Percentiles rank a stretch among this genome's conserved stretches.
These are phyloP conservation scores for Phanerochaete carnosa DNA, from an alignment of 768 basidiomycete species.

Conservation along the genomic window DNA sequence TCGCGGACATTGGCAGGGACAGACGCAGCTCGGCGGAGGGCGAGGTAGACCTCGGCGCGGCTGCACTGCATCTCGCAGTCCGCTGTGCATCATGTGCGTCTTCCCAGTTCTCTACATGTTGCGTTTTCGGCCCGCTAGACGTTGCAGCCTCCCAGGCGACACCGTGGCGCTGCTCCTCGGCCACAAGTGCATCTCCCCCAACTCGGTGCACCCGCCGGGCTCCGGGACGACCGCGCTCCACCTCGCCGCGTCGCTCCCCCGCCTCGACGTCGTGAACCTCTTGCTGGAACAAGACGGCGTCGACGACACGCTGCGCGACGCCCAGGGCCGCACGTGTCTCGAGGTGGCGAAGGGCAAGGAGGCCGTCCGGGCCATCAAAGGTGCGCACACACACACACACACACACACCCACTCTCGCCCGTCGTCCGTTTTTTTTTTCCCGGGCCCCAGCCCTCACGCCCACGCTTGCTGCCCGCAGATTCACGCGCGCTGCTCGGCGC, in stretches of 20 bases:
- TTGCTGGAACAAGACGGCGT: slow-evolving; percentile 77
- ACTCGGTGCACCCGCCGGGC: slow-evolving; percentile 68
- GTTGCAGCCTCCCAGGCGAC: slow-evolving; percentile 41
- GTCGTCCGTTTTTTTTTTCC: no score
- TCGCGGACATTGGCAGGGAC: slow-evolving; percentile 72
- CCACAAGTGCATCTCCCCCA: slow-evolving; percentile 76
- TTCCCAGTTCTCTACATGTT: no score
- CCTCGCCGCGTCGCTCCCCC: slow-evolving; percentile 69
- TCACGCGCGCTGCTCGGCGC: slow-evolving; percentile 76
- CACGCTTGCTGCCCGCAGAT: no score
- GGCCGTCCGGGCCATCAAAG: slow-evolving; percentile 60
- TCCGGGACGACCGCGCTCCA: slow-evolving; percentile 73
- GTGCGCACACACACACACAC: no score
- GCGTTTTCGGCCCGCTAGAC: background rate
- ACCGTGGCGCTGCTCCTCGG: slow-evolving; percentile 67
- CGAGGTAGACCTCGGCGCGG: slow-evolving; percentile 63
- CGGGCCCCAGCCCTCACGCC: no score
- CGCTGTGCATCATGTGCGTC: slow-evolving; percentile 66
- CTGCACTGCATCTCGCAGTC: slow-evolving; percentile 79
- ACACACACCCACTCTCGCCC: no score
- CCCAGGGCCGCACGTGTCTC: slow-evolving; percentile 58
- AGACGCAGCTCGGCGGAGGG: slow-evolving; percentile 45
- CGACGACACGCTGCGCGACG: slow-evolving; percentile 74
- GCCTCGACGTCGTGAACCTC: slow-evolving; percentile 68
- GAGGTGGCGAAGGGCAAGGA: slow-evolving; percentile 77